Conservation (phyloP, 768 basidiomycete genomes). For the Tulasnella sp. region DNA sequence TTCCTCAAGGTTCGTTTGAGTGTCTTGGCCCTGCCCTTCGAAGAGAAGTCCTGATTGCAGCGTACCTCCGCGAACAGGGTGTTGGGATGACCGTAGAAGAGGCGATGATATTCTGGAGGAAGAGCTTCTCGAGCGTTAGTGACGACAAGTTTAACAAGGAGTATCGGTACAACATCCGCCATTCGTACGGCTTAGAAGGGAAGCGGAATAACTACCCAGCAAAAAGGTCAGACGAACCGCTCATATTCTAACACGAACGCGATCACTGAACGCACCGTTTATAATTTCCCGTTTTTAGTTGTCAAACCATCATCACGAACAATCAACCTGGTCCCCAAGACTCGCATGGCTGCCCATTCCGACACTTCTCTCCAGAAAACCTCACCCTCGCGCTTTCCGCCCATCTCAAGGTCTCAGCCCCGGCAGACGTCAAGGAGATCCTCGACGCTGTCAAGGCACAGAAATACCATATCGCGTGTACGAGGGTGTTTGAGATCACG, state of each 20-base stretch:
- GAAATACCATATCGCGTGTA: slow-evolving; percentile 94
- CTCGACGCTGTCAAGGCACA: slow-evolving; percentile 62
- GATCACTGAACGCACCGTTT: too few species aligned
- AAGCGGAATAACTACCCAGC: slow-evolving; percentile 91
- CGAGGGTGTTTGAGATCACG: slow-evolving; percentile 91
- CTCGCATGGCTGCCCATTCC: slow-evolving; percentile 85
- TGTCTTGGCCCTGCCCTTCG: too few species aligned
- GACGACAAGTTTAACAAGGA: slow-evolving; percentile 98
- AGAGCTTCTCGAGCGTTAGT: slow-evolving; percentile 62
- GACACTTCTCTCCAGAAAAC: slow-evolving; percentile 76
- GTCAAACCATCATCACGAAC: slow-evolving; percentile 70
- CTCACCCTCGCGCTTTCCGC: slow-evolving; percentile 54
- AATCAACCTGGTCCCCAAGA: slow-evolving; percentile 59
- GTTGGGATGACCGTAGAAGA: slow-evolving; percentile 91
- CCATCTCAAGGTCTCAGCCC: slow-evolving; percentile 24
- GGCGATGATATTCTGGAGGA: slow-evolving; percentile 86
- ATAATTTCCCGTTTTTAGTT: slow-evolving; percentile 40
- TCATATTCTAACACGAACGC: not conserved
- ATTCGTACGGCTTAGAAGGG: slow-evolving; percentile 89
- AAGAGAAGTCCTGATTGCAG: not conserved
- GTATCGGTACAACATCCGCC: slow-evolving; percentile 94
- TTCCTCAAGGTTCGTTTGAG: slow-evolving; percentile 72
- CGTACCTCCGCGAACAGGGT: slow-evolving; percentile 40
- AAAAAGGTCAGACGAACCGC: slow-evolving; percentile 36
- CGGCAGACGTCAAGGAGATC: slow-evolving; percentile 70